Conservation (phyloP, 139 green algal genomes). For the Chlamydomonas sphaeroides region DNA sequence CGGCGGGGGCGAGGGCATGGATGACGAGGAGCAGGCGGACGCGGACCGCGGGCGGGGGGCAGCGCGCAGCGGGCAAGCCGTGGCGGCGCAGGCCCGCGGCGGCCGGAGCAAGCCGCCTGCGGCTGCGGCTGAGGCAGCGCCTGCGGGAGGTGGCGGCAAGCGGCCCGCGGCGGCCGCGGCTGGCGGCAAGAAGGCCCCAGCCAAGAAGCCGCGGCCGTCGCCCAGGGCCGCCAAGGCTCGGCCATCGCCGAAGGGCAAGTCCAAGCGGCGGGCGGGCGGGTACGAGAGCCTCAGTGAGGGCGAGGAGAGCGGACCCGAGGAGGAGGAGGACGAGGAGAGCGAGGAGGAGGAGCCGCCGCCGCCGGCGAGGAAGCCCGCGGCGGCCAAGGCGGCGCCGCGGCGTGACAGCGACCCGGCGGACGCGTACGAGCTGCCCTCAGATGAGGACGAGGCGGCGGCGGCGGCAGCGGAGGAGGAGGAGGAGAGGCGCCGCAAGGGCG, state of each 20-base stretch:
- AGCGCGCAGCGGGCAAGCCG: background rate
- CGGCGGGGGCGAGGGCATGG: background rate
- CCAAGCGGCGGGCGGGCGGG: too few relatives aligned
- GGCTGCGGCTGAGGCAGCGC: too few relatives aligned
- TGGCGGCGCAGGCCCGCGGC: background rate
- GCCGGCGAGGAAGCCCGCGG: too few relatives aligned
- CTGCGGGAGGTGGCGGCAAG: background rate
- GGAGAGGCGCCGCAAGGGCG: background rate
- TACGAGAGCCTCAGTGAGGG: conserved; percentile 37
- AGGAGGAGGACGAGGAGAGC: conserved; percentile 6
- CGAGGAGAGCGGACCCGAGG: background rate
- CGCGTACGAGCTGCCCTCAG: background rate
- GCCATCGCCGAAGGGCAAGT: background rate
- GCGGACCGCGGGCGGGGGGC: background rate
- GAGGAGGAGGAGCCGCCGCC: background rate
- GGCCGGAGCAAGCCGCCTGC: too few relatives aligned
- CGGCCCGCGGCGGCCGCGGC: too few relatives aligned
- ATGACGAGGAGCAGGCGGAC: conserved; percentile 7
- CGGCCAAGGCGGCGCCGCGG: too few relatives aligned
- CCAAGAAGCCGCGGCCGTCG: background rate
- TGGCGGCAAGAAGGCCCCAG: background rate
- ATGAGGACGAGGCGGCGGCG: background rate
- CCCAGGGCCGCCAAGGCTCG: background rate
- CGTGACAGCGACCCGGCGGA: conserved; percentile 2
- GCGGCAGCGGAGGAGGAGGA: background rate